A percentile compares a stretch with the other conserved stretches of the same genome.
phyloP scores from a whole-genome alignment of 805 yeast genomes.

The Wickerhamomyces strasburgensis region DNA sequence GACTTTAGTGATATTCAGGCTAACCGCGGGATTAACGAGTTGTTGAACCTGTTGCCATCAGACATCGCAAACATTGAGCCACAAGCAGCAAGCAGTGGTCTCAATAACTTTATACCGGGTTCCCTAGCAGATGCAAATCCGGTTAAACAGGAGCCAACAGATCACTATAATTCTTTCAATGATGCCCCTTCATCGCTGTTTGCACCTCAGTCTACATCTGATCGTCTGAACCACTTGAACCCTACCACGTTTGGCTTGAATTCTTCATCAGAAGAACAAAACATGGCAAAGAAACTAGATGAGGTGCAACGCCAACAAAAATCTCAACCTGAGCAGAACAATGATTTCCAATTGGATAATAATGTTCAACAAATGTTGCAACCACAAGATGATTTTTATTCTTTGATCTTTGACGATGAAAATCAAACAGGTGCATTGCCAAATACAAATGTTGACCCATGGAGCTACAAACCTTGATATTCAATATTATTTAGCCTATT shows the following conservation, averaged over 20 bases:
- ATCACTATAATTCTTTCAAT: background rate
- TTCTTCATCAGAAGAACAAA: constrained; percentile 5
- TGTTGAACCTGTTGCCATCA: constrained; percentile 21
- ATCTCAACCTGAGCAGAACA: background rate
- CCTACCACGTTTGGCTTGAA: too few relatives aligned
- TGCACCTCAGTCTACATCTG: too few relatives aligned
- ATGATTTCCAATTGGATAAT: background rate
- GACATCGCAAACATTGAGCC: constrained; percentile 21
- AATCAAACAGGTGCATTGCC: constrained; percentile 3
- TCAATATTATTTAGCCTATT: background rate
- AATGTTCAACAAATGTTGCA: background rate
- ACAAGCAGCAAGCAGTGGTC: background rate
- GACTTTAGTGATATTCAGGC: constrained; percentile 24
- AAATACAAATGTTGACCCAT: constrained; percentile 3
- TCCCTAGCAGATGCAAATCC: background rate
- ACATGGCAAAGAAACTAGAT: constrained; percentile 5
- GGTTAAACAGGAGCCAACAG: background rate
- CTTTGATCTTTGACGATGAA: constrained; percentile 42
- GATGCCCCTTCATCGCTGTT: too few relatives aligned
- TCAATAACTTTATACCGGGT: background rate
- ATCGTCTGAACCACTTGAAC: too few relatives aligned
- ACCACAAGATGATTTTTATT: constrained; percentile 33
- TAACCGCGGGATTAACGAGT: constrained; percentile 17
- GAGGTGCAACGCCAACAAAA: background rate
- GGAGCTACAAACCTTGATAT: constrained; percentile 7